A percentile compares a stretch with the other conserved stretches of the same genome.
Conservation (phyloP, 78 protist genomes). For the Polysphondylium violaceum region DNA sequence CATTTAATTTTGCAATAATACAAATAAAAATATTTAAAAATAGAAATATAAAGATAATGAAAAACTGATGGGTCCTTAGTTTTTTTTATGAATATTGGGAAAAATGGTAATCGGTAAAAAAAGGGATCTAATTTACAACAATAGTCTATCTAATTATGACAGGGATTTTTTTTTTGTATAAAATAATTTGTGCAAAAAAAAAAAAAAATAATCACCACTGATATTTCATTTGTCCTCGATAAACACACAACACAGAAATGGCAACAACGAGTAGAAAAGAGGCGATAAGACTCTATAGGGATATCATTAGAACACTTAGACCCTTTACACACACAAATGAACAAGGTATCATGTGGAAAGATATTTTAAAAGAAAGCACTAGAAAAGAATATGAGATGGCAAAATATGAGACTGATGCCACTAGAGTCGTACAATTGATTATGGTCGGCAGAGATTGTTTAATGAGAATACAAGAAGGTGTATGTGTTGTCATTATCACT, state of each 20-base stretch:
- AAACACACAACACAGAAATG: neutral
- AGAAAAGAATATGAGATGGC: conserved; percentile 44
- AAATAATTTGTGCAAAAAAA: neutral
- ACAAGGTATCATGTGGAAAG: conserved; percentile 55
- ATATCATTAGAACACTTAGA: conserved; percentile 42
- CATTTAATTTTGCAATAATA: too few species aligned
- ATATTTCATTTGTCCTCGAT: neutral
- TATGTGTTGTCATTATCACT: conserved; percentile 14
- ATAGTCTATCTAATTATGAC: too few species aligned
- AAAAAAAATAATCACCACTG: neutral
- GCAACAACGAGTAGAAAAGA: conserved; percentile 56
- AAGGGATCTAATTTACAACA: too few species aligned
- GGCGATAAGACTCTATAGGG: conserved; percentile 57
- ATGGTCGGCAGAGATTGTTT: conserved; percentile 80
- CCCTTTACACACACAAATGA: conserved; percentile 50
- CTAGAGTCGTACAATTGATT: conserved; percentile 27
- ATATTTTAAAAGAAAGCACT: conserved; percentile 29
- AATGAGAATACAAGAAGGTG: conserved; percentile 78
- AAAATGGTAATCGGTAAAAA: too few species aligned
- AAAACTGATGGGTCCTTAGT: neutral
- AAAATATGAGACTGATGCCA: conserved; percentile 47
- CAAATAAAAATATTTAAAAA: too few species aligned
- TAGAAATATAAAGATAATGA: too few species aligned
- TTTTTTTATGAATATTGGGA: neutral
- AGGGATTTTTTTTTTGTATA: neutral